These are phyloP conservation scores for Acanthamoeba lenticulata DNA, from an alignment of 208 protist genomes.

Conservation along the genomic window DNA sequence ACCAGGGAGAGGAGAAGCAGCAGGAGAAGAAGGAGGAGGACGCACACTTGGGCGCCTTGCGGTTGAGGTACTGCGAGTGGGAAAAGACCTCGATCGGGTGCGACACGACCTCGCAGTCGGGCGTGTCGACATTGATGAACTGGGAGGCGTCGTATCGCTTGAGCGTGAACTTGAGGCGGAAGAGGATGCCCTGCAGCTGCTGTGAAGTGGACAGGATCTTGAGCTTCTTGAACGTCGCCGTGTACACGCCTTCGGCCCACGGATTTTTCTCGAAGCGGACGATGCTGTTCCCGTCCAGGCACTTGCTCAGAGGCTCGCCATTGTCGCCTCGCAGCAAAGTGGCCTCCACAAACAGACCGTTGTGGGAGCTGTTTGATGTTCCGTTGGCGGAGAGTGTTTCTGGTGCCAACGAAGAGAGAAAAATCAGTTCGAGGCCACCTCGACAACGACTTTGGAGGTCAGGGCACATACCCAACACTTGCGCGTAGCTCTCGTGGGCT, in stretches of 20 bases:
- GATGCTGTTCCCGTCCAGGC: slow-evolving; percentile 41
- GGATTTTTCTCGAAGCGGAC: slow-evolving; percentile 25
- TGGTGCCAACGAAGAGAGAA: background rate
- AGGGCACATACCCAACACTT: background rate
- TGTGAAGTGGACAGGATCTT: slow-evolving; percentile 16
- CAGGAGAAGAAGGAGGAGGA: too few relatives aligned
- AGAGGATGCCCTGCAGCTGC: slow-evolving; percentile 37
- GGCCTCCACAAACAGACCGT: background rate
- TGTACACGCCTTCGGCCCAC: slow-evolving; percentile 32
- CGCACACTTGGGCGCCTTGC: slow-evolving; percentile 27
- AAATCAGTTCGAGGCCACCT: background rate
- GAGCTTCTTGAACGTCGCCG: slow-evolving; percentile 54
- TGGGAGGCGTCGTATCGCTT: background rate
- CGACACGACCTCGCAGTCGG: background rate
- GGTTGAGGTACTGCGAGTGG: slow-evolving; percentile 48
- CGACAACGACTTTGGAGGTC: too few relatives aligned
- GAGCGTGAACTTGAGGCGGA: slow-evolving; percentile 35
- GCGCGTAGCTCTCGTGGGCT: background rate
- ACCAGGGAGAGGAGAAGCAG: too few relatives aligned
- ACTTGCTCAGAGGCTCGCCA: background rate
- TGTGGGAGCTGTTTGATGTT: background rate
- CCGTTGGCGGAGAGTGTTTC: background rate
- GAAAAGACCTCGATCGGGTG: slow-evolving; percentile 45
- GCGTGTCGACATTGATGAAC: background rate
- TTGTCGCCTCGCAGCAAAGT: background rate